Evolutionary conservation across 2,329 filamentous ascomycete genomes (phyloP), one percentile per base, ranked within the genome.

Genomic region (Stromatinia cepivora): DNA sequence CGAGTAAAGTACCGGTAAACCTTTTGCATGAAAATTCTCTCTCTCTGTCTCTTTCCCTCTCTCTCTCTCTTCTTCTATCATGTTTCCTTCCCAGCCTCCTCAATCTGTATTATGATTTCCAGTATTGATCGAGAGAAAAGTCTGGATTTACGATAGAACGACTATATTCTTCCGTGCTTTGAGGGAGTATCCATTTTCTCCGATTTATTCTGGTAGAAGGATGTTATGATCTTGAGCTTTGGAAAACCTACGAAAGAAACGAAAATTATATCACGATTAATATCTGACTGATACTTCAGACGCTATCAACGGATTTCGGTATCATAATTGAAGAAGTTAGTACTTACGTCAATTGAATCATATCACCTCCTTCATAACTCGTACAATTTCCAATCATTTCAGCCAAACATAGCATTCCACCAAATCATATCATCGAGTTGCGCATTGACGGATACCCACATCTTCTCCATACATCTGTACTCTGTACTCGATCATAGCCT

Each of bases 361-460:
- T 0, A 9, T 48, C 42, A 48, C 36, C 31, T 28, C 45, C 31
- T 50, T 50, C n/a, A 11, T 10, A 28, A 20, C 1, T 25, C 20
- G 42, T 3, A 20, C n/a, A n/a, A 10, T 20, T 48, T 2, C 31
- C 59, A 17, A 36, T 13, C 7, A 62, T 48, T 36, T 15, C 42
- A 34, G 10, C 45, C 25, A 62, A 17, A n/a, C 15, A 17, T 4
- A 48, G 9, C n/a, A 52, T 52, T 42, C 56, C 36, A 25, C 56
- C 34, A 42, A 36, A 17, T 42, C 25, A 13, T 46, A 36, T 34
- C 56, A 15, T 50, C 46, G 45, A n/a, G 45, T 50, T 50, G 59
- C 59, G 59, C 45, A 63, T 63, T 36, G 45, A 63, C 59, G 59
- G 61, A 39, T 52, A 52, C 61, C 46, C 61, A 34, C 61, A 63